Base-by-base conservation (phyloP, 2,329 filamentous ascomycete species). In the Reticulascus tulasneorum region DNA sequence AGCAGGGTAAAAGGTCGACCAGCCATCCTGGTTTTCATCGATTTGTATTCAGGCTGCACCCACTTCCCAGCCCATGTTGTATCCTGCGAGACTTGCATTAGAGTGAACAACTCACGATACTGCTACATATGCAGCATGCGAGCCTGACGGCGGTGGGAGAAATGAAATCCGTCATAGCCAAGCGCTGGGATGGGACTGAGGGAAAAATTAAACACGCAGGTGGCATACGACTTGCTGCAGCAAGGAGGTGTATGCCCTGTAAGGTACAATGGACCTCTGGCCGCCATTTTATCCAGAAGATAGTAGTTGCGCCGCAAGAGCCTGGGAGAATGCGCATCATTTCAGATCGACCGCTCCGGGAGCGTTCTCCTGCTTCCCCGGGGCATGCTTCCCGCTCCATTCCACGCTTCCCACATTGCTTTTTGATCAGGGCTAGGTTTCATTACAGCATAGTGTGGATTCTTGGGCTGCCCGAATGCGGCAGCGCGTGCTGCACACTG, bases 291-390 rank as follows among this genome's bases (percentile, higher is more conserved):
- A 50, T 48, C 49, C 49, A 52, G 45, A 50, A 45, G 39, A 46
- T 44, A 51, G 47, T 49, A 51, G 52, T 53, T 51, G 50, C 47
- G 49, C 51, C 49, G 54, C 53, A 56, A 50, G 49, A 38, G 42
- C 44, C 47, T 44, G 47, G 46, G 41, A 41, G 30, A 46, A 58
- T 58, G 59, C 56, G 56, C 55, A 62, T 63, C 58, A 62, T 59
- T 51, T 50, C 48, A 56, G 54, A 58, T 55, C 52, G 54, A 47
- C 54, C 48, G 50, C 50, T 38, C 55, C 61, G 63, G 63, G 58
- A 60, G 49, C 45, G 44, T 44, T 46, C 35, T 53, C 45, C 45
- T 61, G 57, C 56, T 61, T 65, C 62, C 62, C 55, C 62, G 62
- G 50, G 46, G 44, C 55, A 50, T 55, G 49, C 49, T 53, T 63